These are phyloP conservation scores for Capsella rubella DNA, from an alignment of 441 rosid species.

Conservation along the genomic window DNA sequence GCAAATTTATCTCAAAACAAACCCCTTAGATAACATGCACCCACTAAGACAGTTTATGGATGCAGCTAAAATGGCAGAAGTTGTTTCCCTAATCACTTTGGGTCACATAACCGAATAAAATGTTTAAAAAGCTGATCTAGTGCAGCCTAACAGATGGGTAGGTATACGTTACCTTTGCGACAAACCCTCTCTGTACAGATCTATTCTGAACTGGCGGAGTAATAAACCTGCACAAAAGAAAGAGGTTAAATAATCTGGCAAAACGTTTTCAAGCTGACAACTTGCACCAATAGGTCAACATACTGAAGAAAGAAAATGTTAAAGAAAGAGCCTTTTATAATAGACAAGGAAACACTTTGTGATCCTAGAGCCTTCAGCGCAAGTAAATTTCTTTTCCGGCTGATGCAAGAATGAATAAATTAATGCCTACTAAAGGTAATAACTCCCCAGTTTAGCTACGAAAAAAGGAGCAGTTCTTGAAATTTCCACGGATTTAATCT, in stretches of 20 bases:
- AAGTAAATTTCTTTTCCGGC: conserved; percentile 16
- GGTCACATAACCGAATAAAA: not conserved
- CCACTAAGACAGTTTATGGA: not conserved
- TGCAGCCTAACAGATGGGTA: not conserved
- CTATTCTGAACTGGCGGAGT: conserved; percentile 46
- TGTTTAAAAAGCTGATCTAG: not conserved
- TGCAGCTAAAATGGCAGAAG: not conserved
- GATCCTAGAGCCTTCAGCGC: conserved; percentile 14
- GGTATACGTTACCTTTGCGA: conserved; percentile 58
- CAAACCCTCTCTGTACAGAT: conserved; percentile 8
- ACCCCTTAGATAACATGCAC: not conserved
- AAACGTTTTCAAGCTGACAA: conserved; percentile 2
- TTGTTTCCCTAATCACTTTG: too few species aligned
- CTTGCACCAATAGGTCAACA: conserved; percentile 8
- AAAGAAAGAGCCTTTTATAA: conserved; percentile 44
- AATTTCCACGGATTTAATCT: not conserved
- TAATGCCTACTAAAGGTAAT: not conserved
- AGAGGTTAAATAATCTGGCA: not conserved
- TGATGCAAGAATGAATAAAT: not conserved
- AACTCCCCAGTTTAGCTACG: conserved; percentile 36
- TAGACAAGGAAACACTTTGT: conserved; percentile 33
- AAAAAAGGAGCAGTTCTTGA: conserved; percentile 24
- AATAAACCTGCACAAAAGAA: conserved; percentile 59
- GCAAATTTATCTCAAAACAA: not conserved
- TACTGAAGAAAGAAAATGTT: not conserved